phyloP scores from a whole-genome alignment of 2,329 filamentous ascomycete species.

The Coleophoma cylindrospora region DNA sequence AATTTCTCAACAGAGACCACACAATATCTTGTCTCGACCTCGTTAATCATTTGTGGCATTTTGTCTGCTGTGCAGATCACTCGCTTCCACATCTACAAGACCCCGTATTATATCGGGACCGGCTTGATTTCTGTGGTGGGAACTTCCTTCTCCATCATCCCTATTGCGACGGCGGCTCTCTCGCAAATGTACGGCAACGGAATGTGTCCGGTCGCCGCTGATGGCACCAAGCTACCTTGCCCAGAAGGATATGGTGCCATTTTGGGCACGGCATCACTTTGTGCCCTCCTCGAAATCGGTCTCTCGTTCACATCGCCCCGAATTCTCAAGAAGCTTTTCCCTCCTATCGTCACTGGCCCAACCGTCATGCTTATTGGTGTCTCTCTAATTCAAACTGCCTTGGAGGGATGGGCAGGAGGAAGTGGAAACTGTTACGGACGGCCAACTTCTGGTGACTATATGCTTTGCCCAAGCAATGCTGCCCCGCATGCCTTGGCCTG shows the following conservation, averaged over 20 bases:
- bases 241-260: slow-evolving; percentile 73
- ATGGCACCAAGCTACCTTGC: slow-evolving; percentile 66
- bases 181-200: slow-evolving; percentile 9
- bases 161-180: slow-evolving; percentile 52
- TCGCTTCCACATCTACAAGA: slow-evolving; percentile 66
- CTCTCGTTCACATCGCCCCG: slow-evolving; percentile 71
- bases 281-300: slow-evolving; percentile 64
- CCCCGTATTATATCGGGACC: slow-evolving; percentile 71
- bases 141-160: slow-evolving; percentile 72
- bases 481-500: slow-evolving; percentile 71
- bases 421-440: slow-evolving; percentile 50
- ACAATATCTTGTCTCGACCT: slow-evolving; percentile 59
- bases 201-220: slow-evolving; percentile 32
- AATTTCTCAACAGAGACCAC: slow-evolving; percentile 53
- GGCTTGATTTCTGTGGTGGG: slow-evolving; percentile 77
- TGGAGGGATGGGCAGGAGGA: slow-evolving; percentile 75
- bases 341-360: slow-evolving; percentile 72
- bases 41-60: slow-evolving; percentile 68
- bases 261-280: slow-evolving; percentile 63
- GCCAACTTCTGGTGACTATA: slow-evolving; percentile 47
- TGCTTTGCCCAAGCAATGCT: slow-evolving; percentile 60
- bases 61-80: slow-evolving; percentile 75
- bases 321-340: slow-evolving; percentile 67
- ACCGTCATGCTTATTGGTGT: slow-evolving; percentile 72
- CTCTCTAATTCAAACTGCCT: slow-evolving; percentile 64